These are phyloP conservation scores for Solanum paucissectum DNA, from an alignment of 257 asterid species.

Conservation along the genomic window DNA sequence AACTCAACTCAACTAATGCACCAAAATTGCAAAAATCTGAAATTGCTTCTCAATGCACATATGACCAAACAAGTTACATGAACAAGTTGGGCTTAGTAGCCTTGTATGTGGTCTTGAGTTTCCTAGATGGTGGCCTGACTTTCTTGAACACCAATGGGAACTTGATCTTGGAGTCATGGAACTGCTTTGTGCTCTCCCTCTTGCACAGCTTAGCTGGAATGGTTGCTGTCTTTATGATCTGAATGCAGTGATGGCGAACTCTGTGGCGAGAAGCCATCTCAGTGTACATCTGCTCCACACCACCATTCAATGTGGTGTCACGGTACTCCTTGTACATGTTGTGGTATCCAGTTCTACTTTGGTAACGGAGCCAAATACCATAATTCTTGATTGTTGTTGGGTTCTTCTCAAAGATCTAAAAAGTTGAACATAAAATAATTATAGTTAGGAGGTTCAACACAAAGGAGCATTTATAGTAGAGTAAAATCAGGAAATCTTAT, in stretches of 20 bases:
- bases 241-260: background rate
- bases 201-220: background rate
- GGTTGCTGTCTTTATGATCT: background rate
- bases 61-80: background rate
- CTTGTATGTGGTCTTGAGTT: background rate
- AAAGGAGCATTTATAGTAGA: background rate
- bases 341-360: slow-evolving; percentile 89
- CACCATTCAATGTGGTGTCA: background rate
- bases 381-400: slow-evolving; percentile 82
- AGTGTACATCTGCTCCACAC: background rate
- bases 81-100: background rate
- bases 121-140: background rate
- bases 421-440: background rate
- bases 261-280: background rate
- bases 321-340: slow-evolving; percentile 45
- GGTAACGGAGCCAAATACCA: slow-evolving; percentile 20
- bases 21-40: background rate
- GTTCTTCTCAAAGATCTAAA: slow-evolving; percentile 76
- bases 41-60: background rate
- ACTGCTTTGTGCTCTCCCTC: background rate
- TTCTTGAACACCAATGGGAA: background rate
- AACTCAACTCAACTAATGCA: background rate
- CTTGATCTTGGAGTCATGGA: background rate
- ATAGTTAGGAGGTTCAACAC: background rate
- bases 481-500: background rate